phyloP scores from a whole-genome alignment of 768 basidiomycete species.

The Pulveroboletus sp. region DNA sequence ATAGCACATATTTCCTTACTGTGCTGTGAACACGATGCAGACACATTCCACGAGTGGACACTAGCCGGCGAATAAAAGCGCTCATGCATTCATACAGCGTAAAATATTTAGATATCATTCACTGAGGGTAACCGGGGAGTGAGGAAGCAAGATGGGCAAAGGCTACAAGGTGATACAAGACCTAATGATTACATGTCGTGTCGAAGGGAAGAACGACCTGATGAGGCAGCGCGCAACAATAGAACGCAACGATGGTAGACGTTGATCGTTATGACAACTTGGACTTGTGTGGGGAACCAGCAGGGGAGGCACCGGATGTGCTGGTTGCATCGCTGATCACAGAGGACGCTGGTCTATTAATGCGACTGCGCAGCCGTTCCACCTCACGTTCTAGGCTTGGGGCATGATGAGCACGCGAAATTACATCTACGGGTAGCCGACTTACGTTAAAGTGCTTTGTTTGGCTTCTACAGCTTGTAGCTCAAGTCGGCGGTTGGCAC shows the following conservation, averaged over 20 bases:
- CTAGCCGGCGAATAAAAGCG: no score
- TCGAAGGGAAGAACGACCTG: background rate
- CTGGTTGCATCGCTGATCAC: slow-evolving; percentile 22
- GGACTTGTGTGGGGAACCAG: slow-evolving; percentile 27
- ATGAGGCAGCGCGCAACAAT: background rate
- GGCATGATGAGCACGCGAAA: slow-evolving; percentile 2
- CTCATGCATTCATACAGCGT: no score
- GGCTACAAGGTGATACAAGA: slow-evolving; percentile 21
- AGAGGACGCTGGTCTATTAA: slow-evolving; percentile 52
- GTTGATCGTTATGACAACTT: slow-evolving; percentile 17
- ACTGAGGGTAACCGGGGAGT: background rate
- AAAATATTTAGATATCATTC: background rate
- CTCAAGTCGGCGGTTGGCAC: slow-evolving; percentile 71
- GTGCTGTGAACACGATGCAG: no score
- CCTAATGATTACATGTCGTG: slow-evolving; percentile 15
- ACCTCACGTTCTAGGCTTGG: slow-evolving; percentile 59
- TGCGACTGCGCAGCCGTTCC: slow-evolving; percentile 61
- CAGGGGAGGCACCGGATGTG: slow-evolving; percentile 20
- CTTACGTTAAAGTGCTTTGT: slow-evolving; percentile 65
- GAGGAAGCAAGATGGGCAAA: background rate
- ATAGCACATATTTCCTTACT: no score
- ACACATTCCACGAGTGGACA: no score
- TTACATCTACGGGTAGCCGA: background rate
- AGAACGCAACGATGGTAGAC: background rate
- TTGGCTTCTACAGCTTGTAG: slow-evolving; percentile 71